Percentiles rank a stretch among this genome's conserved stretches.
Conservation (phyloP, 1,284 basidiomycete genomes). For the Leccinum brunneo-olivaceum region DNA sequence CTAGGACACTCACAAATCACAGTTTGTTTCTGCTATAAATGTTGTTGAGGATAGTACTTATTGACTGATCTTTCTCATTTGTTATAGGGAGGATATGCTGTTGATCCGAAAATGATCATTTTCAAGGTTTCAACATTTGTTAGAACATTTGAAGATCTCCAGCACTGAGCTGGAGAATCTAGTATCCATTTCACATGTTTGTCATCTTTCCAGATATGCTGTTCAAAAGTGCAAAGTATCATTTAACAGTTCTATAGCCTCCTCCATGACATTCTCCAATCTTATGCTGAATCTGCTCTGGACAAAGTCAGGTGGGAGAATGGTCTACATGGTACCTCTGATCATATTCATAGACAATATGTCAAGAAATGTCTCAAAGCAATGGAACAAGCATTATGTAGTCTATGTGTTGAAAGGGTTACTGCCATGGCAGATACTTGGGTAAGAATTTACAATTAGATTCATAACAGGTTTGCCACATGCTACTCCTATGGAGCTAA, state of each 20-base stretch:
- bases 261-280: neutral
- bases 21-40: neutral
- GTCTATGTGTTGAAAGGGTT: conserved; percentile 26
- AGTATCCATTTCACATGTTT: neutral
- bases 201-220: neutral
- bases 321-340: conserved; percentile 20
- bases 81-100: conserved; percentile 9
- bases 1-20: conserved; percentile 1
- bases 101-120: conserved; percentile 9
- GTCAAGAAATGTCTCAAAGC: conserved; percentile 30
- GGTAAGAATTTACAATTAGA: conserved; percentile 26
- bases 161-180: neutral
- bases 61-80: neutral
- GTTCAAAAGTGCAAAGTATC: neutral
- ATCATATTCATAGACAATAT: conserved; percentile 31
- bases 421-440: conserved; percentile 6
- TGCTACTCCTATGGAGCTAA: conserved; percentile 25
- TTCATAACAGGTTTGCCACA: conserved; percentile 29
- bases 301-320: conserved; percentile 3
- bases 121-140: conserved; percentile 5
- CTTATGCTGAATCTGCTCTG: conserved; percentile 14
- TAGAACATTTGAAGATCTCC: conserved; percentile 10
- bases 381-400: conserved; percentile 32
- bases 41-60: conserved; percentile 4
- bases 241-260: neutral